Base-by-base conservation (phyloP, 169 alveolate species). In the Cryptosporidium bovis region DNA sequence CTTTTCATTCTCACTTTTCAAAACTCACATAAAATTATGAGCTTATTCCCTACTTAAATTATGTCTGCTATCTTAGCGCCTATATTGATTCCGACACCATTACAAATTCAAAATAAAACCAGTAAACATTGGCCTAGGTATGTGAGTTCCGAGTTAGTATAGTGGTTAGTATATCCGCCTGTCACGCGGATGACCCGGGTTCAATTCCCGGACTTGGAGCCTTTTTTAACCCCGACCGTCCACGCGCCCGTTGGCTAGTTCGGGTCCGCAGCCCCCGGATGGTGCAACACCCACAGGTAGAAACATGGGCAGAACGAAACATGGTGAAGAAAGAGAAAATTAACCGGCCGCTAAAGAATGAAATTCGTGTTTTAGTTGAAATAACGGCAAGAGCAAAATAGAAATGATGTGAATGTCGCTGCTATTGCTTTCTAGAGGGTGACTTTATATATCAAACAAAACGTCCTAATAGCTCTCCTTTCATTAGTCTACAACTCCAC, bases 161-260 rank as follows among this genome's bases (percentile, higher is more conserved):
- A 94, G 97, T 92, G 95, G 97, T 90, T 91, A 94, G 97, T 93
- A 94, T 94, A 85, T 92, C 95, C 94, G 97, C 95, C 97, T 94
- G 95, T 94, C 97, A 93, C 96, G 95, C 97, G 95, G 95, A 93
- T 87, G 97, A 94, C 97, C 97, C 95, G 95, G 95, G 97, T 92
- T 94, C 96, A 92, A 94, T 93, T 93, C 97, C 95, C 95, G 95
- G 97, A 90, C 96, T 91, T 93, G 94, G 96, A 94, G 95, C 66
- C 3, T 71, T 92, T 92, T 62, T 77, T 0, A 3, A 3, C 10
- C 10, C 48, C 10, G 48, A 1, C 48, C 48, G 0, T 24, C 0
- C 0, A 24, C 27, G 27, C 27, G 27, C 27, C 0, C 27, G 27
- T 0, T 24, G 27, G 27, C 27, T 0, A 24, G 27, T 0, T 24